Percentiles rank a stretch among this genome's conserved stretches.
Evolutionary conservation across 352 stramenopile species (phyloP).

Genomic region (Phytophthora litchii): DNA sequence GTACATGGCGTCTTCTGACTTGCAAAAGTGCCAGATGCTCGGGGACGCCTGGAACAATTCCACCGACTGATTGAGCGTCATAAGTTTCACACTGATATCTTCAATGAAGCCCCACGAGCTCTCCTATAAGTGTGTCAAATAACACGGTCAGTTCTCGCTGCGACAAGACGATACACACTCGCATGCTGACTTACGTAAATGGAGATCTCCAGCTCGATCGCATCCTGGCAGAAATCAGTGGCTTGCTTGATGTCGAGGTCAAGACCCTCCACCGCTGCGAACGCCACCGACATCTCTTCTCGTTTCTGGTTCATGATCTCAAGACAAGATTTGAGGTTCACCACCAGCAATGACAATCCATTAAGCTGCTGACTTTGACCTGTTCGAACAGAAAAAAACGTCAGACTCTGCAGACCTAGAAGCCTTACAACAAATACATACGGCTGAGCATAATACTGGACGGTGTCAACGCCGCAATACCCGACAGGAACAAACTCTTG

Average conservation of each 20-base stretch:
- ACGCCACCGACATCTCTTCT: constrained; percentile 74
- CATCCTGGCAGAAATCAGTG: constrained; percentile 80
- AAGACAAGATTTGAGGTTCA: constrained; percentile 82
- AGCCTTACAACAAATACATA: constrained; percentile 39
- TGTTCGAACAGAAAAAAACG: constrained; percentile 25
- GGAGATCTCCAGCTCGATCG: constrained; percentile 78
- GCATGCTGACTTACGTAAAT: constrained; percentile 52
- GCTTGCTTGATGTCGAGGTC: constrained; percentile 87
- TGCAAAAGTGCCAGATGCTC: constrained; percentile 87
- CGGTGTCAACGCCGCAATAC: constrained; percentile 75
- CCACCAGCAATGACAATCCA: constrained; percentile 73
- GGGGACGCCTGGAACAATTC: constrained; percentile 71
- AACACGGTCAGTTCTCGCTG: constrained; percentile 14
- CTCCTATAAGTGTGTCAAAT: constrained; percentile 48
- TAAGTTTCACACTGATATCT: constrained; percentile 74
- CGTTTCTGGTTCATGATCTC: constrained; percentile 89
- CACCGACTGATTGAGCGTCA: constrained; percentile 66
- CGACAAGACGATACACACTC: neutral
- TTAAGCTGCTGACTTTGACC: constrained; percentile 84
- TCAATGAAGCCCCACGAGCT: constrained; percentile 84
- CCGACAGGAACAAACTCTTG: constrained; percentile 86
- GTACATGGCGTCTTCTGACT: constrained; percentile 76
- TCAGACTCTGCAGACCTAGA: constrained; percentile 1
- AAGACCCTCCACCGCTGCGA: constrained; percentile 70
- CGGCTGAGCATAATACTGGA: constrained; percentile 88